Evolutionary conservation across 2,329 filamentous ascomycete genomes (phyloP).

Genomic region (Phaeosphaeria sp.): DNA sequence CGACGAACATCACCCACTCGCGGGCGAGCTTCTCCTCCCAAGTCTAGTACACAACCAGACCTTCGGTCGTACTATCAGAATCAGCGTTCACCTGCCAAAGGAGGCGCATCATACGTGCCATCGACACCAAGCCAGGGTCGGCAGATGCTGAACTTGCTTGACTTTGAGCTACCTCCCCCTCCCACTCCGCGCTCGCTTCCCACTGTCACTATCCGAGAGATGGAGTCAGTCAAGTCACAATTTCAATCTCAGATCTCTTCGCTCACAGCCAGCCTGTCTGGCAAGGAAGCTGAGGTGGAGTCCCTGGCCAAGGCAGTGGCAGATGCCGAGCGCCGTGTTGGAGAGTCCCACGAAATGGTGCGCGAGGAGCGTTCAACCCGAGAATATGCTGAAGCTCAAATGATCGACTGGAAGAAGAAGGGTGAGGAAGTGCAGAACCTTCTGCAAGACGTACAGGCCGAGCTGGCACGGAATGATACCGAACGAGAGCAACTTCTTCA

Average conservation of each 20-base stretch:
- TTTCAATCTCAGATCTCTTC: conserved; percentile 93
- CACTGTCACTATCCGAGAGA: conserved; percentile 86
- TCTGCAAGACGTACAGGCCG: conserved; percentile 78
- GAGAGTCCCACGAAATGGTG: conserved; percentile 81
- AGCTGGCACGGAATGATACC: conserved; percentile 78
- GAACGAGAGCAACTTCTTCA: conserved; percentile 80
- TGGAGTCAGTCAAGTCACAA: conserved; percentile 88
- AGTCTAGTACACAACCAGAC: conserved; percentile 61
- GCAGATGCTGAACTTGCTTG: conserved; percentile 58
- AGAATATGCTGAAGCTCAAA: conserved; percentile 76
- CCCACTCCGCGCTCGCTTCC: conserved; percentile 92
- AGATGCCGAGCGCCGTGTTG: conserved; percentile 91
- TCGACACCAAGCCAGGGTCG: conserved; percentile 41
- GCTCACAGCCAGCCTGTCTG: conserved; percentile 88
- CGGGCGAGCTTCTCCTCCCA: conserved; percentile 57
- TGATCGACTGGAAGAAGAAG: conserved; percentile 81
- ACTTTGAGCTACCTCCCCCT: conserved; percentile 92
- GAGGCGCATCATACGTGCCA: conserved; percentile 29
- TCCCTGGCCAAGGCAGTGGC: conserved; percentile 86
- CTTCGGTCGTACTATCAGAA: conserved; percentile 41
- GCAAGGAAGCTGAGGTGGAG: conserved; percentile 89
- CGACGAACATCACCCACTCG: conserved; percentile 46
- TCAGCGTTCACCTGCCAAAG: conserved; percentile 42
- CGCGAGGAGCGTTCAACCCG: conserved; percentile 76
- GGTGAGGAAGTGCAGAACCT: conserved; percentile 86